Conservation (phyloP, 1,139 yeast genomes). For the Candida tetrigidarum region DNA sequence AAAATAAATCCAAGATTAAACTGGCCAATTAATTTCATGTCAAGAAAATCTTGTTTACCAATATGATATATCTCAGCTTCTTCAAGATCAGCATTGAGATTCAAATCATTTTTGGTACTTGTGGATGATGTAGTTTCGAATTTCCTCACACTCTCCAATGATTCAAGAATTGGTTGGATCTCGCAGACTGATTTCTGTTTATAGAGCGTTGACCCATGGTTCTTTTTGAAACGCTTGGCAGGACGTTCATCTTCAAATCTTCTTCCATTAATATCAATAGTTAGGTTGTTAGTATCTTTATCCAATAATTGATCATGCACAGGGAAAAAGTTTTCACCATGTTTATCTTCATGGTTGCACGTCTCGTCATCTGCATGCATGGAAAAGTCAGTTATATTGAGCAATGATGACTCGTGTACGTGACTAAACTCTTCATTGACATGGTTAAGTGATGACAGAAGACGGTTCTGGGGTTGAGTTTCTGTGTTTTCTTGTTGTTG, state of each 20-base stretch:
- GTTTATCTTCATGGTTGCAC: conserved; percentile 10
- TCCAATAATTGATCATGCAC: conserved; percentile 12
- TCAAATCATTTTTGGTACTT: conserved; percentile 4
- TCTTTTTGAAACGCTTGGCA: conserved; percentile 14
- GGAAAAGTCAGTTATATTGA: background rate
- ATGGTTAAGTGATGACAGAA: conserved; percentile 1
- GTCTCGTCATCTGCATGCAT: conserved; percentile 2
- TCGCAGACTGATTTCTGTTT: conserved; percentile 4
- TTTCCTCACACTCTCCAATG: conserved; percentile 1
- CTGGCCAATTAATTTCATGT: conserved; percentile 87
- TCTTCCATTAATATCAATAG: conserved; percentile 21
- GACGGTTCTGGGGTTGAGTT: no score
- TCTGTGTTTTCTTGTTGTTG: background rate
- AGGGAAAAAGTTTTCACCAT: conserved; percentile 20
- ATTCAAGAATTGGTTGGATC: conserved; percentile 9
- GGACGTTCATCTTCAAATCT: conserved; percentile 20
- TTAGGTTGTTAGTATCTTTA: conserved; percentile 7
- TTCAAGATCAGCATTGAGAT: conserved; percentile 27
- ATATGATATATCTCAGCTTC: conserved; percentile 56
- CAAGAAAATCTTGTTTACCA: conserved; percentile 62
- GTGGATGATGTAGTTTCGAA: background rate
- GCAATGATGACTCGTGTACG: background rate
- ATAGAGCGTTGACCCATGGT: conserved; percentile 5
- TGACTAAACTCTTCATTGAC: background rate
- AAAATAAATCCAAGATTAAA: conserved; percentile 90